phyloP scores from a whole-genome alignment of 306 rosid species.

The Cicer pinnatifidum region DNA sequence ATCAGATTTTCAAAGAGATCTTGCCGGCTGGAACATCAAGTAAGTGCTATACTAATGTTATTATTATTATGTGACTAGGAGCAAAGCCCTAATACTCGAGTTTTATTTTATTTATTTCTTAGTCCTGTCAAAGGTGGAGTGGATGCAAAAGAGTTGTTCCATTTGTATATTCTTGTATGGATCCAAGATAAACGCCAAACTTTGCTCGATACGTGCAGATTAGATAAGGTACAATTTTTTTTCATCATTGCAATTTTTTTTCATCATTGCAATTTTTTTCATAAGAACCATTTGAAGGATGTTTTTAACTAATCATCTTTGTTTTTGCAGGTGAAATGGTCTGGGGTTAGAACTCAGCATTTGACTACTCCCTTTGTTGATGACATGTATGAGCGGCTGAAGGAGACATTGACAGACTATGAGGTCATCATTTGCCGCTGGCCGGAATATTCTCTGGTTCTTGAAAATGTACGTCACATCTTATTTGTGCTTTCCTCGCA shows the following conservation, averaged over 20 bases:
- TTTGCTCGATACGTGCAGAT: slow-evolving; percentile 85
- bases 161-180: slow-evolving; percentile 91
- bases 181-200: slow-evolving; percentile 85
- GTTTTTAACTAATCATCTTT: slow-evolving; percentile 41
- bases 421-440: slow-evolving; percentile 94
- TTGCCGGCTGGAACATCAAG: slow-evolving; percentile 77
- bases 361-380: slow-evolving; percentile 96
- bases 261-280: slow-evolving; percentile 10
- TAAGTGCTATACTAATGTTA: slow-evolving; percentile 43
- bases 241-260: slow-evolving; percentile 19
- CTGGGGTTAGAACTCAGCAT: slow-evolving; percentile 92
- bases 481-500: slow-evolving; percentile 19
- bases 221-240: slow-evolving; percentile 76
- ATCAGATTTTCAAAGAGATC: slow-evolving; percentile 93
- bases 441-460: slow-evolving; percentile 86
- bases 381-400: slow-evolving; percentile 93
- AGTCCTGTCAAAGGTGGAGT: slow-evolving; percentile 92
- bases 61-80: slow-evolving; percentile 4
- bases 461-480: slow-evolving; percentile 76
- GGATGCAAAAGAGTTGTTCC: slow-evolving; percentile 95
- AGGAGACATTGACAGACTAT: slow-evolving; percentile 81
- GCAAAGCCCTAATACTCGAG: neutral
- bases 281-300: slow-evolving; percentile 25
- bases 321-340: slow-evolving; percentile 91
- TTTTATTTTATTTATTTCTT: slow-evolving; percentile 45